Conservation (phyloP, 352 stramenopile species). For the Phytophthora brassicae region DNA sequence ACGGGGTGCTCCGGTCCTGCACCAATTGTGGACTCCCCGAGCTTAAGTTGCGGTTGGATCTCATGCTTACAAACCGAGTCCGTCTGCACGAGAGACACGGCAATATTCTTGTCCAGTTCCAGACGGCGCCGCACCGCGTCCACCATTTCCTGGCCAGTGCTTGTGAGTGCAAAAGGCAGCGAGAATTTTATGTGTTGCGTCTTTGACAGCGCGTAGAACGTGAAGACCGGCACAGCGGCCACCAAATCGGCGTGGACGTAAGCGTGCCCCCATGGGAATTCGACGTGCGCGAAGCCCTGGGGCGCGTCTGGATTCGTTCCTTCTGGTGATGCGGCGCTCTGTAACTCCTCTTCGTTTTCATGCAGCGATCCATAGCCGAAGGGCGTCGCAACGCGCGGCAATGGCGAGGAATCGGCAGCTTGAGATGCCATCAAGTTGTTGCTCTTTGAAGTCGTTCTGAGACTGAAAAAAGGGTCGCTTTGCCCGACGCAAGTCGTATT, state of each 20-base stretch:
- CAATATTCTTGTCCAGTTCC: slow-evolving; percentile 50
- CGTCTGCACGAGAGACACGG: slow-evolving; percentile 70
- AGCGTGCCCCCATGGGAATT: slow-evolving; percentile 76
- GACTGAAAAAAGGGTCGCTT: slow-evolving; percentile 16
- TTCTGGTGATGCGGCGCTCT: slow-evolving; percentile 15
- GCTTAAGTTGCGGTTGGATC: slow-evolving; percentile 49
- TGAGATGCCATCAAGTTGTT: slow-evolving; percentile 23
- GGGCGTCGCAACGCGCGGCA: slow-evolving; percentile 56
- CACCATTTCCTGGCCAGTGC: slow-evolving; percentile 52
- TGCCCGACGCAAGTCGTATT: slow-evolving; percentile 6
- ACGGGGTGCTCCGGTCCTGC: slow-evolving; percentile 64
- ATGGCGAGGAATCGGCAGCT: slow-evolving; percentile 9
- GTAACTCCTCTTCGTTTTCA: slow-evolving; percentile 19
- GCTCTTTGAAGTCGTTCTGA: slow-evolving; percentile 21
- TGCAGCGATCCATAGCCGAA: slow-evolving; percentile 70
- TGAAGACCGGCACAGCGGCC: slow-evolving; percentile 63
- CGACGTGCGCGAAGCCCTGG: slow-evolving; percentile 57
- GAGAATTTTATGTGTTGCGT: slow-evolving; percentile 70
- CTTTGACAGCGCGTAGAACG: slow-evolving; percentile 72
- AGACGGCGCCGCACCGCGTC: slow-evolving; percentile 56
- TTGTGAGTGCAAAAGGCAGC: slow-evolving; percentile 60
- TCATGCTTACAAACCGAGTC: slow-evolving; percentile 77
- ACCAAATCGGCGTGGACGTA: slow-evolving; percentile 67
- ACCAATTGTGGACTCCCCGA: slow-evolving; percentile 72
- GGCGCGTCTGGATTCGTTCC: slow-evolving; percentile 6